Conservation (phyloP, 1,284 basidiomycete species). For the Apiotrichum mycotoxinovorans region DNA sequence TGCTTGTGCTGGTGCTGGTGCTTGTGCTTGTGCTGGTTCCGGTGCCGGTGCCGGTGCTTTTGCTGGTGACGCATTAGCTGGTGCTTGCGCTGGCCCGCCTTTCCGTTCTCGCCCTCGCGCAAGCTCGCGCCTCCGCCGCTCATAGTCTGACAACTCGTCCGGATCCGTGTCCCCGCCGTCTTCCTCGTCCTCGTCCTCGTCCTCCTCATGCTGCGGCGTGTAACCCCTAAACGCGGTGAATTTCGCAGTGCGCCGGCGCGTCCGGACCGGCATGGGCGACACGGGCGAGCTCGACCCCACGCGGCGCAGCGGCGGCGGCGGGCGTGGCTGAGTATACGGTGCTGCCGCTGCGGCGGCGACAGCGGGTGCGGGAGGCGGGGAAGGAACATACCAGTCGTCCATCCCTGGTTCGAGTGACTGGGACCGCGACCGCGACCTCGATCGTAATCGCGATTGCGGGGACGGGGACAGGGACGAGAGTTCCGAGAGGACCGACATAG, state of each 20-base stretch:
- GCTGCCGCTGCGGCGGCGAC: neutral
- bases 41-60: neutral
- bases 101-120: slow-evolving; percentile 3
- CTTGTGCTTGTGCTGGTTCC: too few relatives aligned
- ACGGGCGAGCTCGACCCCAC: neutral
- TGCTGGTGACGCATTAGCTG: too few relatives aligned
- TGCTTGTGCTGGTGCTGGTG: neutral
- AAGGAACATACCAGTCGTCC: neutral
- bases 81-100: neutral
- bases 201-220: neutral
- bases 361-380: neutral
- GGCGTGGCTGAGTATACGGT: neutral
- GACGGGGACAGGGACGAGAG: too few relatives aligned
- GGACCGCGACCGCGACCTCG: too few relatives aligned
- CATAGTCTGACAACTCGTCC: slow-evolving; percentile 28
- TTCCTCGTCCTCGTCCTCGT: slow-evolving; percentile 6
- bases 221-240: too few relatives aligned
- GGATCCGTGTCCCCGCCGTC: slow-evolving; percentile 11
- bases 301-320: neutral
- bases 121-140: slow-evolving; percentile 8
- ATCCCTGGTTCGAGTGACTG: too few relatives aligned
- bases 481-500: too few relatives aligned
- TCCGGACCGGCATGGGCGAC: neutral
- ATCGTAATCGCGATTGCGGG: too few relatives aligned
- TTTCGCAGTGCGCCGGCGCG: too few relatives aligned